Conservation (phyloP, 179 eudicot species). For the Camellia oleifera region DNA sequence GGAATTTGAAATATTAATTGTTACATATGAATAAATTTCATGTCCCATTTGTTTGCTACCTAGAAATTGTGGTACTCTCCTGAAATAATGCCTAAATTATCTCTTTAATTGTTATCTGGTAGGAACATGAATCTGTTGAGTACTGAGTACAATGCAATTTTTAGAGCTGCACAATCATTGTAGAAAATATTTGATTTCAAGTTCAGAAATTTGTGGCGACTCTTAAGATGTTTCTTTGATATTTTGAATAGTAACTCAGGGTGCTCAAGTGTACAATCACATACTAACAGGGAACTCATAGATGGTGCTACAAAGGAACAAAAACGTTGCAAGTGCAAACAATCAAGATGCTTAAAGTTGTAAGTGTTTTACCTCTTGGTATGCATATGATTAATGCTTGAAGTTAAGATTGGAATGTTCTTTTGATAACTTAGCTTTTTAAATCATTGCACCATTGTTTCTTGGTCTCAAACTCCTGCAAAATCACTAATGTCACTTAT, state of each 20-base stretch:
- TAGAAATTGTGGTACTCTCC: background rate
- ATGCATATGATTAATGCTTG: background rate
- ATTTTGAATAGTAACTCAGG: conserved; percentile 5
- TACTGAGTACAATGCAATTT: background rate
- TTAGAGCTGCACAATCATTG: too few species aligned
- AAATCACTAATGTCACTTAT: too few species aligned
- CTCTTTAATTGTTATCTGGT: background rate
- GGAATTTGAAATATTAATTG: background rate
- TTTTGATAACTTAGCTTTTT: background rate
- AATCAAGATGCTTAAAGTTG: conserved; percentile 17
- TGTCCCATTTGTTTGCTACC: too few species aligned
- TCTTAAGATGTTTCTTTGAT: background rate
- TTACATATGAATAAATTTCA: too few species aligned
- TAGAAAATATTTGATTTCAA: background rate
- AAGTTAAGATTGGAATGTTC: background rate
- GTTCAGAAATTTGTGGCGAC: background rate
- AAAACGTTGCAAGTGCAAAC: conserved; percentile 17
- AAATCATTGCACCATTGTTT: background rate
- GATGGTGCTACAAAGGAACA: background rate
- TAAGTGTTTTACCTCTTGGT: conserved; percentile 1
- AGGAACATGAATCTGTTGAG: background rate
- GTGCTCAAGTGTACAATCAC: background rate
- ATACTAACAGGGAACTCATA: background rate
- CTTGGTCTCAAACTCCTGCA: background rate
- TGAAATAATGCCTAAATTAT: background rate